Evolutionary conservation across 2,329 filamentous ascomycete genomes (phyloP).

Genomic region (Didymella keratinophila): DNA sequence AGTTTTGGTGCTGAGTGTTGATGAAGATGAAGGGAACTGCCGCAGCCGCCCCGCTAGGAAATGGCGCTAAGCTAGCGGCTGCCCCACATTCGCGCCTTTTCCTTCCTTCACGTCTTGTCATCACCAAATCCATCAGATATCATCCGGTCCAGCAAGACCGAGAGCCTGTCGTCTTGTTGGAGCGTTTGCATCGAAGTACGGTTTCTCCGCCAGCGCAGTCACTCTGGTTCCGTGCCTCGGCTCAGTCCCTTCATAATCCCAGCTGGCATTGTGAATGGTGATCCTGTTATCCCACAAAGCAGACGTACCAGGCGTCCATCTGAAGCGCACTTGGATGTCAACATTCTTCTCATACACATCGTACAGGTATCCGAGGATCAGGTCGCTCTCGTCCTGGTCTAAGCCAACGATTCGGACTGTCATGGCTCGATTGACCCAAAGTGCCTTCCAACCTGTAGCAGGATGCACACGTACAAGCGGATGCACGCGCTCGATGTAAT

Average conservation of each 20-base stretch:
- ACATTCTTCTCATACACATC: conserved; percentile 74
- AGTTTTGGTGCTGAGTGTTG: conserved; percentile 1
- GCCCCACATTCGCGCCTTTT: conserved; percentile 9
- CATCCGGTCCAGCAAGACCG: conserved; percentile 67
- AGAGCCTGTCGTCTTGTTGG: conserved; percentile 72
- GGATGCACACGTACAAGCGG: conserved; percentile 75
- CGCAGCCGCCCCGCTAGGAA: conserved; percentile 4
- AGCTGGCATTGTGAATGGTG: conserved; percentile 77
- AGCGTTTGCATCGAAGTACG: conserved; percentile 69
- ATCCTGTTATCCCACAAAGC: conserved; percentile 78
- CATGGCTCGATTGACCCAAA: conserved; percentile 76
- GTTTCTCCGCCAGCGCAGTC: conserved; percentile 74
- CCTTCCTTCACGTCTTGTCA: conserved; percentile 14
- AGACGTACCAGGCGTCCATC: conserved; percentile 72
- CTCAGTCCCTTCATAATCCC: conserved; percentile 73
- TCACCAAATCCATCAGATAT: conserved; percentile 53
- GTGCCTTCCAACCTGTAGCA: conserved; percentile 75
- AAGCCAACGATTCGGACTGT: conserved; percentile 73
- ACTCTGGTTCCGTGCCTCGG: conserved; percentile 76
- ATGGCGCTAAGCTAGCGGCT: conserved; percentile 1
- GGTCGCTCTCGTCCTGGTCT: conserved; percentile 72
- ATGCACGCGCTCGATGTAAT: conserved; percentile 71
- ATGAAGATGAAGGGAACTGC: conserved; percentile 9
- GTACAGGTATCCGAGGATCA: conserved; percentile 71
- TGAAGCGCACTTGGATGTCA: conserved; percentile 76